Evolutionary conservation across 1,284 basidiomycete genomes (phyloP), one percentile per base, ranked within the genome.

Genomic region (Calocybe gambosa): DNA sequence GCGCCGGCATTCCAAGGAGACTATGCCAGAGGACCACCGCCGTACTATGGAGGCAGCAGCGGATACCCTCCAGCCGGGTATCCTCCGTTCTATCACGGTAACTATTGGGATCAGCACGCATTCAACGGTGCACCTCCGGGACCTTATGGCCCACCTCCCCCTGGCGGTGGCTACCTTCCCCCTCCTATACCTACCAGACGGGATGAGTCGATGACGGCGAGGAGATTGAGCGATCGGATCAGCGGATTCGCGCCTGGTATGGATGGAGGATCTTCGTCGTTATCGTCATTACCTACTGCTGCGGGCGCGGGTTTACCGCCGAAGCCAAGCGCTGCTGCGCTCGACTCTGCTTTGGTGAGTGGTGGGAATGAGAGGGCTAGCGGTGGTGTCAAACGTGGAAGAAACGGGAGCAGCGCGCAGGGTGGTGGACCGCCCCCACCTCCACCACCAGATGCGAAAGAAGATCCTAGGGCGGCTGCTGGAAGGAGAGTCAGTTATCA

Each of bases 401-500:
- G 62, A 50, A 63, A 58, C 48, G 55, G 52, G 20, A 58, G 58
- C 40, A 58, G n/a, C n/a, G n/a, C 52, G 39, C 61, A 59, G 43
- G 41, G 62, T 50, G 65, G 63, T 43, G 77, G 80, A 1, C 76
- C 76, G 1, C 77, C 76, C 2, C 83, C 84, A 1, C 85, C 85
- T 1, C 87, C 87, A 13, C 88, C 88, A 12, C 82, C 86, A 44
- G 84, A 90, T 66, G 88, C 84, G 26, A 89, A 88, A 64, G 88
- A 90, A 62, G 87, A 90, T 62, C 87, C 87, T n/a, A 68, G 87
- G 45, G 87, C 87, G n/a, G 80, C 82, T 33, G 83, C 83, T 29
- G 87, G 88, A 20, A 81, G 78, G 68, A 78, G 86, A 64, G 77
- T 90, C 48, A 89, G 86, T 66, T 90, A 90, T 59, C 84, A 90